Evolutionary conservation across 1,284 basidiomycete genomes (phyloP), one percentile per base, ranked within the genome.

Genomic region (Ustilago shanxiensis): DNA sequence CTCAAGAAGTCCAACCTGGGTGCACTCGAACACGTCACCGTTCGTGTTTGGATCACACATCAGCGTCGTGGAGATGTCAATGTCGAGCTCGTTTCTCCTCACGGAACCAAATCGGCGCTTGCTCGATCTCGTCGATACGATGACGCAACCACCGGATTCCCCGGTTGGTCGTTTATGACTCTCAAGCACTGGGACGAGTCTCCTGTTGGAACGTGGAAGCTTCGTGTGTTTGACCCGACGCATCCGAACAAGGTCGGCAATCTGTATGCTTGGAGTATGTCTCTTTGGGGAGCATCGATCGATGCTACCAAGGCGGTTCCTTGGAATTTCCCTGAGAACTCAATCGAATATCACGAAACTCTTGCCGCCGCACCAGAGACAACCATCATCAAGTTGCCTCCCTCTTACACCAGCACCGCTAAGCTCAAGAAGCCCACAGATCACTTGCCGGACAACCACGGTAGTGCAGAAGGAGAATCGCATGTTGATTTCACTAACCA

Each of bases 141-240:
- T 85, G 86, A 87, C 52, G 92, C 90, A 14, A 86, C 83, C 4
- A 89, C 89, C 11, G 97, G 97, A 6, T 97, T 90, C 86, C 91
- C 91, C 28, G 95, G 95, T 0, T 99, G 97, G 97, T 92, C 91
- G 22, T 99, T 99, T 86, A 99, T 98, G 95, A 91, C 92, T 26
- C 91, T 99, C 64, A 99, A 99, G 87, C 97, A 99, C 86, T 99
- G 97, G 97, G 95, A 93, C 54, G 97, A 99, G 87, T 89, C 93
- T 82, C 93, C 95, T 0, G 86, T 95, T n/a, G 97, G 97, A 16
- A 90, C 91, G 8, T 99, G 97, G 97, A 94, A 90, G 1, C 90
- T 99, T 65, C 66, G 77, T 33, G 94, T 98, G 10, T 91, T 90
- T 37, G 95, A 98, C 83, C 91, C 92, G 77, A 88, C 89, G 59